Evolutionary conservation across 768 basidiomycete species (phyloP), one percentile per base, ranked within the genome.

Genomic region (Boletus vinaceobasis): DNA sequence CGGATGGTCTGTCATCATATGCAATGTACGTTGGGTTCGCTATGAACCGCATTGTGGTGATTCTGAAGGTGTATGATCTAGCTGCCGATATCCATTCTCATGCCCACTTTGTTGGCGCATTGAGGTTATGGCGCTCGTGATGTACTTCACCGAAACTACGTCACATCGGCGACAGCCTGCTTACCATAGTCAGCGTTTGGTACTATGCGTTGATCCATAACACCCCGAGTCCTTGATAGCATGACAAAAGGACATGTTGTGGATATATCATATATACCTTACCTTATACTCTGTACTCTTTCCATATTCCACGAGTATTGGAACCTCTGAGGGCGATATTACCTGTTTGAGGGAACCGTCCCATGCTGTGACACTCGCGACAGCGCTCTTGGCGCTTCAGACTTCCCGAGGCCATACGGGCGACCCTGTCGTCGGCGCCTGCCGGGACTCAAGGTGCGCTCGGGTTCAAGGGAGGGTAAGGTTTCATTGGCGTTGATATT

Each of bases 331-430:
- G 36, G 9, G n/a, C 9, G 36, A 37, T 9, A n/a, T 37, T 36
- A 48, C 37, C 39, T 8, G 15, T 36, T 37, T 9, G 2, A n/a
- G 37, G 13, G 17, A 8, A 37, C 36, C 15, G 17, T 36, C 79
- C 79, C 81, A 84, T 2, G 76, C 78, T 46, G 77, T 79, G 65
- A 91, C 86, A 56, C 74, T 82, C 26, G 85, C 77, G 46, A 92
- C 75, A 1, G 87, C 81, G 14, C 77, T 74, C 60, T 85, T 84
- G 21, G 77, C 76, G 61, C 87, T 91, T 4, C 90, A 77, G 29
- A 89, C 65, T 65, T 93, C 90, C 88, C 88, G 93, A 4, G 92
- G 66, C n/a, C n/a, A n/a, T n/a, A 6, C 90, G 76, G 0, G 84
- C n/a, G n/a, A n/a, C n/a, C n/a, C n/a, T n/a, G n/a, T n/a, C n/a